Evolutionary conservation across 495 filamentous ascomycete genomes (phyloP).

Genomic region (Delitschia confertaspora): DNA sequence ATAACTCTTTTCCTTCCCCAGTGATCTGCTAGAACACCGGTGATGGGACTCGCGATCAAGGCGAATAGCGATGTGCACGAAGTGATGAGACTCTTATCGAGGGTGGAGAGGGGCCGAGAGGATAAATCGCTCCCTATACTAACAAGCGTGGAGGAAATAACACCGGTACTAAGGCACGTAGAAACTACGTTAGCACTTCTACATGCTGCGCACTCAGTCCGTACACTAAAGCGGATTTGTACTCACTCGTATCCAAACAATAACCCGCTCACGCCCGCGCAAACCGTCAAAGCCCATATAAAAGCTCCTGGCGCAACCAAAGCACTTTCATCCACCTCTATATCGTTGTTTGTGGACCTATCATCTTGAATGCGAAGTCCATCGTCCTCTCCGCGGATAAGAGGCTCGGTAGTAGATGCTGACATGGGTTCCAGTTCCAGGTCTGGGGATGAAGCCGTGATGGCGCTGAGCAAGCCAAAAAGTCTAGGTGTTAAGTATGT

Average conservation of each 20-base stretch:
- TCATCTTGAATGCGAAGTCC: background rate
- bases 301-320: conserved; percentile 32
- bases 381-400: conserved; percentile 10
- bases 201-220: background rate
- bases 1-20: conserved; percentile 69
- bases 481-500: too few relatives aligned
- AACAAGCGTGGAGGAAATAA: conserved; percentile 81
- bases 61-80: conserved; percentile 74
- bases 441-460: conserved; percentile 9
- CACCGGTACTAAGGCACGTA: conserved; percentile 86
- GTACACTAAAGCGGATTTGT: conserved; percentile 1
- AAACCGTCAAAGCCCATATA: conserved; percentile 68
- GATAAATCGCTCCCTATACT: conserved; percentile 72
- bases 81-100: conserved; percentile 79
- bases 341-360: conserved; percentile 3
- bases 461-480: too few relatives aligned
- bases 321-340: conserved; percentile 13
- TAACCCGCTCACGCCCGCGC: conserved; percentile 75
- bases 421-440: conserved; percentile 24
- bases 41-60: conserved; percentile 64
- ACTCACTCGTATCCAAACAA: conserved; percentile 75
- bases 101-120: conserved; percentile 51
- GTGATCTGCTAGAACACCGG: conserved; percentile 65
- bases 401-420: conserved; percentile 14
- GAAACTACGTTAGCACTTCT: too few relatives aligned